Evolutionary conservation across 805 yeast genomes (phyloP).

Genomic region (Kodamaea fukazawae): DNA sequence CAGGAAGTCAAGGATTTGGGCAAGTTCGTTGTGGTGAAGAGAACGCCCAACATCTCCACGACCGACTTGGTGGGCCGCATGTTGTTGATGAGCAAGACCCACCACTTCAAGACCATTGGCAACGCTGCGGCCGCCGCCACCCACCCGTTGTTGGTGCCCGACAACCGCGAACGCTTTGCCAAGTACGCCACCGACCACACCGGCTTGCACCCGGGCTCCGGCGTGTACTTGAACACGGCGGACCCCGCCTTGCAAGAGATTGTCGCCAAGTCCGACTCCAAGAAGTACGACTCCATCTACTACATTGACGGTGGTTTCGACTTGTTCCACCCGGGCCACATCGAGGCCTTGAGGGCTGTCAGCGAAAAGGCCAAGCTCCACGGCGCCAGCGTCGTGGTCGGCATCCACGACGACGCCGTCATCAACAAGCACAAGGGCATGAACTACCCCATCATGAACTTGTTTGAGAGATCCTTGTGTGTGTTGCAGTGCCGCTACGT

Average conservation of each 20-base stretch:
- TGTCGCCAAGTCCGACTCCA: constrained; percentile 31
- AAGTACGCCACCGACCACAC: constrained; percentile 62
- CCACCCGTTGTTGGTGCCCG: constrained; percentile 31
- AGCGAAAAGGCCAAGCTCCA: constrained; percentile 34
- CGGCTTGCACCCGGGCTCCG: constrained; percentile 58
- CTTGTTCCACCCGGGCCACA: constrained; percentile 90
- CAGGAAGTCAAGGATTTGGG: constrained; percentile 78
- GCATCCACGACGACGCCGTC: constrained; percentile 59
- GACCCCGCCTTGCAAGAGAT: constrained; percentile 24
- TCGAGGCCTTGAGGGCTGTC: constrained; percentile 60
- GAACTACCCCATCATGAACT: constrained; percentile 81
- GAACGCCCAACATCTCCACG: constrained; percentile 92
- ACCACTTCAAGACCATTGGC: constrained; percentile 46
- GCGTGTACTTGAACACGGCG: constrained; percentile 47
- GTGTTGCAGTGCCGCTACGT: constrained; percentile 85
- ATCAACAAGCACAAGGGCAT: constrained; percentile 57
- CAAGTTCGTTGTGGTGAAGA: constrained; percentile 83
- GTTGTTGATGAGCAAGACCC: constrained; percentile 58
- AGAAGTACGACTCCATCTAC: constrained; percentile 26
- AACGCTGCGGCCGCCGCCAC: constrained; percentile 16
- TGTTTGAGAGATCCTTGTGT: constrained; percentile 81
- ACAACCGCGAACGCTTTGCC: constrained; percentile 41
- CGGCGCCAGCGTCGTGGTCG: constrained; percentile 57
- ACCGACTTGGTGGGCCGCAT: constrained; percentile 92
- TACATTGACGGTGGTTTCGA: constrained; percentile 88